Evolutionary conservation across 768 basidiomycete species (phyloP), one percentile per base, ranked within the genome.

Genomic region (Mycena vitilis): DNA sequence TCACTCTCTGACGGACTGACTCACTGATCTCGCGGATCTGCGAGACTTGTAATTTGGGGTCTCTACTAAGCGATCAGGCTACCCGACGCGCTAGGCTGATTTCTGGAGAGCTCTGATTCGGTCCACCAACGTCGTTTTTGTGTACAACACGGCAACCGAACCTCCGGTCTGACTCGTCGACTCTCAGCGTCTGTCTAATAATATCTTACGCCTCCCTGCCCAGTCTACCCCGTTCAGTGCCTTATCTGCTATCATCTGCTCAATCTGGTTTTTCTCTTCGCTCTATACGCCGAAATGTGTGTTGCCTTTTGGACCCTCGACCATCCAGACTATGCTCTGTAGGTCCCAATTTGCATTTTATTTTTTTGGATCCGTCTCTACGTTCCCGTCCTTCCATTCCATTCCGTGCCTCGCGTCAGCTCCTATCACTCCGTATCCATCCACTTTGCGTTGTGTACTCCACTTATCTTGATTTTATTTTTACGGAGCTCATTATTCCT

Each of bases 301-400:
- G 87, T 95, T 70, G 91, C 84, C 42, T 85, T 93, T 74, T 95
- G 91, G 88, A 86, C 91, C 61, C 83, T 94, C 4, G 87, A 92
- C 57, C 90, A 92, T 74, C 88, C 89, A 34, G 88, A 90, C 53
- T 95, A 94, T 75, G 88, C 93, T 12, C 85, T 95, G 94, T 94
- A 79, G 81, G 90, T 83, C 63, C 59, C 11, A 10, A n/a, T 59
- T 59, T 47, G 44, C 34, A 36, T 53, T 25, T 53, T 30, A 5
- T n/a, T n/a, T n/a, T n/a, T n/a, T n/a, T n/a, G n/a, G n/a, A n/a
- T n/a, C n/a, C n/a, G n/a, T n/a, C n/a, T n/a, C n/a, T n/a, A n/a
- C n/a, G n/a, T 42, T 70, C 71, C 71, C 38, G 13, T 13, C 38
- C 38, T 40, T 40, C 38, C 38, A 10, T 42, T 70, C 71, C 71